A percentile compares a stretch with the other conserved stretches of the same genome.
Evolutionary conservation across 495 filamentous ascomycete genomes (phyloP).

Genomic region (Penicillium coffeae): DNA sequence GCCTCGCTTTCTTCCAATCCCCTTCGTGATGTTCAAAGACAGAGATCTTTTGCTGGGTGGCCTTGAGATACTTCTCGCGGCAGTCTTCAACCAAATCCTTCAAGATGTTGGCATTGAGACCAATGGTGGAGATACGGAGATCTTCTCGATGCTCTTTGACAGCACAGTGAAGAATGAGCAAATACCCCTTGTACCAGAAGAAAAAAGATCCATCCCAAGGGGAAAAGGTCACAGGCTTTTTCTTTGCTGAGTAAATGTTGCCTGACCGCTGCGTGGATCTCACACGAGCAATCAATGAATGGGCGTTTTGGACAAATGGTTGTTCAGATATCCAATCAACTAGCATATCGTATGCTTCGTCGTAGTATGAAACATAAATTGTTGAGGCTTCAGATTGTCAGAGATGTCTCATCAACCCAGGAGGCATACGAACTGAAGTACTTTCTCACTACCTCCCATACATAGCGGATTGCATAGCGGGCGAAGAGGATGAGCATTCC

Average conservation of each 20-base stretch:
- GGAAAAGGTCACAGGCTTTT: slow-evolving; percentile 27
- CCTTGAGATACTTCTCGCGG: slow-evolving; percentile 16
- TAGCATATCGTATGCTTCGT: slow-evolving; percentile 28
- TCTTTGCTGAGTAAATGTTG: slow-evolving; percentile 11
- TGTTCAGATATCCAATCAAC: slow-evolving; percentile 19
- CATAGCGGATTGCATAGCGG: slow-evolving; percentile 18
- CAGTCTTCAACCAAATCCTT: slow-evolving; percentile 19
- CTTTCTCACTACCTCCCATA: slow-evolving; percentile 20
- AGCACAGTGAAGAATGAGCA: slow-evolving; percentile 20
- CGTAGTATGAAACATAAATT: slow-evolving; percentile 25
- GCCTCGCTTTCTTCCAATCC: slow-evolving; percentile 13
- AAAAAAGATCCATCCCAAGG: slow-evolving; percentile 25
- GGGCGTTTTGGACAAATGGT: slow-evolving; percentile 19
- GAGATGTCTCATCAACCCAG: slow-evolving; percentile 8
- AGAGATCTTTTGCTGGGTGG: slow-evolving; percentile 12
- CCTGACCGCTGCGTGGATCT: slow-evolving; percentile 11
- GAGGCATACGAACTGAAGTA: slow-evolving; percentile 28
- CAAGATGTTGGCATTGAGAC: slow-evolving; percentile 17
- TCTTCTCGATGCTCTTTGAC: slow-evolving; percentile 18
- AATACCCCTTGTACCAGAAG: slow-evolving; percentile 24
- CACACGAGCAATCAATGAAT: slow-evolving; percentile 19
- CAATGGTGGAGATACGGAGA: slow-evolving; percentile 17
- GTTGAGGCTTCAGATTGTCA: slow-evolving; percentile 23
- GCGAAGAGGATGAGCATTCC: slow-evolving; percentile 23
- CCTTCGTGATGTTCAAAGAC: slow-evolving; percentile 11